Conservation (phyloP, 106 monocot species). For the Platanthera zijinensis region DNA sequence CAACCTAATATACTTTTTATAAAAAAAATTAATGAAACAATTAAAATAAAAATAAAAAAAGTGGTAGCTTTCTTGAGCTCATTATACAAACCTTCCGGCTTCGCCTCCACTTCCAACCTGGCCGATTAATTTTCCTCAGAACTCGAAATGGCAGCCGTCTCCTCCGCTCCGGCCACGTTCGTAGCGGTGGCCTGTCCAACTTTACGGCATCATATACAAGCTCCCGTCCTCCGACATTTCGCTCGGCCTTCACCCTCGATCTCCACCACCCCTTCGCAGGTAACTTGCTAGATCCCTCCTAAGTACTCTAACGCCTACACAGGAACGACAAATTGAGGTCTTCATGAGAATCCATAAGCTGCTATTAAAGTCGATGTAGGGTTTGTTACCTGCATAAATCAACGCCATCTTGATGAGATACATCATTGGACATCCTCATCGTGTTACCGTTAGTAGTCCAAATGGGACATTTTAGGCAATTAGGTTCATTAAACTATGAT, state of each 20-base stretch:
- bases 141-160: not conserved
- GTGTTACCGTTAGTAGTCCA: no score
- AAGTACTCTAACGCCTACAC: not conserved
- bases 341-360: not conserved
- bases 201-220: not conserved
- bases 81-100: not conserved
- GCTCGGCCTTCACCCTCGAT: not conserved
- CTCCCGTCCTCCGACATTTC: not conserved
- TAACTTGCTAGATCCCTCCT: not conserved
- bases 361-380: not conserved
- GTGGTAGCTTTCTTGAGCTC: no score
- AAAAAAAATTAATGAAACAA: no score
- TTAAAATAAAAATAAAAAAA: no score
- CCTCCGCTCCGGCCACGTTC: not conserved
- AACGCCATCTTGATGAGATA: no score
- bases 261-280: not conserved
- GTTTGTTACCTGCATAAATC: no score
- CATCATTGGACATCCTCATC: no score
- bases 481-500: no score
- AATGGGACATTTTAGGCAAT: no score
- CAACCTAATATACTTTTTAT: no score
- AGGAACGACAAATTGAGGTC: not conserved
- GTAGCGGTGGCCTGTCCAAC: not conserved
- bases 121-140: not conserved
- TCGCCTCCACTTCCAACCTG: not conserved